Conservation (phyloP, 1,284 basidiomycete species). For the Malassezia arunalokei region DNA sequence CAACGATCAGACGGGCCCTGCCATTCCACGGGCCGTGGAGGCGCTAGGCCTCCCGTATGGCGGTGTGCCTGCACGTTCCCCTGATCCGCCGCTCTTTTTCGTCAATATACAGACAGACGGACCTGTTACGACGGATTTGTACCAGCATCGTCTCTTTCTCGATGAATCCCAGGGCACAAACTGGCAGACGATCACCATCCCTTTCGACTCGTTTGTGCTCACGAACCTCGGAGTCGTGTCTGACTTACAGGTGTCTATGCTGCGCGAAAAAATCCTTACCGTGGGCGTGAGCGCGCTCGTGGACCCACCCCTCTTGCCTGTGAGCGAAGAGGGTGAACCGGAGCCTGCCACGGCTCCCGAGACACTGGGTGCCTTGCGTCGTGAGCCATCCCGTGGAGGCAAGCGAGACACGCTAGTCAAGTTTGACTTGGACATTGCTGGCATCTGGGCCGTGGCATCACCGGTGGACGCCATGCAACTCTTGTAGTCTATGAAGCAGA, state of each 20-base stretch:
- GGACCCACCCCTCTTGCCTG: conserved; percentile 20
- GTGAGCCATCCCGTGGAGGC: background rate
- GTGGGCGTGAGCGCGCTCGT: conserved; percentile 59
- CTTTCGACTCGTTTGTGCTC: conserved; percentile 65
- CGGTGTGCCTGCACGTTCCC: conserved; percentile 13
- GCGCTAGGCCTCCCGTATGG: conserved; percentile 23
- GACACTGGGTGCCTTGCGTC: background rate
- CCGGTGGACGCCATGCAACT: background rate
- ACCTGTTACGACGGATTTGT: conserved; percentile 58
- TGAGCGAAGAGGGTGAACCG: background rate
- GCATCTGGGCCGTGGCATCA: conserved; percentile 11
- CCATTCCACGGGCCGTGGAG: conserved; percentile 25
- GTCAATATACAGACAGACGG: conserved; percentile 75
- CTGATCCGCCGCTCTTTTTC: conserved; percentile 48
- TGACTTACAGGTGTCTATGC: conserved; percentile 58
- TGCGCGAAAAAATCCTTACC: conserved; percentile 61
- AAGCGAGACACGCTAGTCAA: background rate
- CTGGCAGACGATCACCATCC: conserved; percentile 80
- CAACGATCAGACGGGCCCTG: conserved; percentile 22
- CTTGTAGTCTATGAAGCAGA: background rate
- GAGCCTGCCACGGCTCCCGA: background rate
- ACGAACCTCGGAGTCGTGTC: conserved; percentile 68
- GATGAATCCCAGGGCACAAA: conserved; percentile 54
- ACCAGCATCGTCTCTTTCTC: conserved; percentile 77
- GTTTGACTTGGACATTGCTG: conserved; percentile 13